Conservation (phyloP, 352 stramenopile species). For the Phytophthora quininea region DNA sequence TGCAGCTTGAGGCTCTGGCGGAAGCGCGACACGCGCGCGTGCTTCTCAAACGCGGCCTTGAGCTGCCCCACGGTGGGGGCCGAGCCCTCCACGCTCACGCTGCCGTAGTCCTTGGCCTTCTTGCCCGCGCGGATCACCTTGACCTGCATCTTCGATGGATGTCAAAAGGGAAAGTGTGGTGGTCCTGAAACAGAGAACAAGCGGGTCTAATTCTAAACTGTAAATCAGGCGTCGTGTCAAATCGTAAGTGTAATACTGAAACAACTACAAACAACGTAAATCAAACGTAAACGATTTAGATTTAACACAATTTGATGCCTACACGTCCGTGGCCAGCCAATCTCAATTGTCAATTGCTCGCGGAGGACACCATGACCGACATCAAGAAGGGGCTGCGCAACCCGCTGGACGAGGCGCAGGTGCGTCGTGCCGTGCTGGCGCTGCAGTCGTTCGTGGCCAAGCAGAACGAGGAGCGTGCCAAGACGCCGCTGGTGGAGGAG, state of each 20-base stretch:
- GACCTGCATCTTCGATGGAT: conserved; percentile 57
- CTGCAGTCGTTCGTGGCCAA: conserved; percentile 67
- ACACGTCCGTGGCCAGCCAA: conserved; percentile 1
- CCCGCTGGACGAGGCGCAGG: conserved; percentile 73
- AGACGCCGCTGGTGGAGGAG: conserved; percentile 67
- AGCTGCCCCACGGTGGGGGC: conserved; percentile 52
- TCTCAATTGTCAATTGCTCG: neutral
- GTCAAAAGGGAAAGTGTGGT: neutral
- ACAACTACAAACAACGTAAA: too few species aligned
- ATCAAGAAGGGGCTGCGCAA: conserved; percentile 72
- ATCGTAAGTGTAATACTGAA: too few species aligned
- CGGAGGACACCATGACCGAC: conserved; percentile 12
- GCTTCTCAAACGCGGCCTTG: conserved; percentile 65
- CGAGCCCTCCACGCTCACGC: conserved; percentile 38
- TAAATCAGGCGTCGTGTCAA: too few species aligned
- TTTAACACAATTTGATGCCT: conserved; percentile 12
- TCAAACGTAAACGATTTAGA: neutral
- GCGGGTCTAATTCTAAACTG: too few species aligned
- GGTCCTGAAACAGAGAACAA: neutral
- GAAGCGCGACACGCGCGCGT: conserved; percentile 53
- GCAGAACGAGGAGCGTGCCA: conserved; percentile 42
- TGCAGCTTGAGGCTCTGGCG: conserved; percentile 73
- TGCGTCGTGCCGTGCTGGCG: conserved; percentile 73
- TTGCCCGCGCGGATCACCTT: conserved; percentile 66
- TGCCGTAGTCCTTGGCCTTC: conserved; percentile 59